Evolutionary conservation across 2,329 filamentous ascomycete genomes (phyloP).

Genomic region (Epichloe glyceriae): DNA sequence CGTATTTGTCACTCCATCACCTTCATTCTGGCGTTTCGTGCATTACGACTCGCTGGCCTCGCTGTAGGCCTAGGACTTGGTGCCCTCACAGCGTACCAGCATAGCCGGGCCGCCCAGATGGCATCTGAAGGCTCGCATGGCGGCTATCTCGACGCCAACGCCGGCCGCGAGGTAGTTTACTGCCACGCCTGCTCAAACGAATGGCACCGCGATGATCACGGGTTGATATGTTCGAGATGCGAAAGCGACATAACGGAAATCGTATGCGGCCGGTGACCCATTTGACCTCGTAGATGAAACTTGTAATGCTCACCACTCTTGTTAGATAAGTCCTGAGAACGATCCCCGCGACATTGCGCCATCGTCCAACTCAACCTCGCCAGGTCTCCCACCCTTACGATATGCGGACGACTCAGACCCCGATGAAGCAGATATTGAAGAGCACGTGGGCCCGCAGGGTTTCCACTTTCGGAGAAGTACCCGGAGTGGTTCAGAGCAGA

Average conservation of each 20-base stretch:
- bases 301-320: slow-evolving; percentile 7
- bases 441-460: slow-evolving; percentile 31
- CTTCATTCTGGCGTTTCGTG: slow-evolving; percentile 41
- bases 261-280: slow-evolving; percentile 37
- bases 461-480: slow-evolving; percentile 27
- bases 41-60: slow-evolving; percentile 40
- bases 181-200: slow-evolving; percentile 74
- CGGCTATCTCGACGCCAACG: slow-evolving; percentile 35
- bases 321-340: slow-evolving; percentile 39
- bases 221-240: slow-evolving; percentile 65
- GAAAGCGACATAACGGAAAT: slow-evolving; percentile 72
- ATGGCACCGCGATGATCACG: slow-evolving; percentile 63
- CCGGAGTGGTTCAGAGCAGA: slow-evolving; percentile 12
- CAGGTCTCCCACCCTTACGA: slow-evolving; percentile 15
- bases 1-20: not conserved
- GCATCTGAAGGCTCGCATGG: slow-evolving; percentile 15
- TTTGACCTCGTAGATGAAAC: not conserved
- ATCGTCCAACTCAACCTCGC: slow-evolving; percentile 17
- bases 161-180: slow-evolving; percentile 59
- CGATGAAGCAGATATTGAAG: slow-evolving; percentile 45
- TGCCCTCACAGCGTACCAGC: slow-evolving; percentile 41
- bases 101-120: slow-evolving; percentile 29
- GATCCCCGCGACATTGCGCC: slow-evolving; percentile 43
- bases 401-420: slow-evolving; percentile 38
- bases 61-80: slow-evolving; percentile 45